These are phyloP conservation scores for Chaetomium tenue DNA, from an alignment of 495 filamentous ascomycete species.

Conservation along the genomic window DNA sequence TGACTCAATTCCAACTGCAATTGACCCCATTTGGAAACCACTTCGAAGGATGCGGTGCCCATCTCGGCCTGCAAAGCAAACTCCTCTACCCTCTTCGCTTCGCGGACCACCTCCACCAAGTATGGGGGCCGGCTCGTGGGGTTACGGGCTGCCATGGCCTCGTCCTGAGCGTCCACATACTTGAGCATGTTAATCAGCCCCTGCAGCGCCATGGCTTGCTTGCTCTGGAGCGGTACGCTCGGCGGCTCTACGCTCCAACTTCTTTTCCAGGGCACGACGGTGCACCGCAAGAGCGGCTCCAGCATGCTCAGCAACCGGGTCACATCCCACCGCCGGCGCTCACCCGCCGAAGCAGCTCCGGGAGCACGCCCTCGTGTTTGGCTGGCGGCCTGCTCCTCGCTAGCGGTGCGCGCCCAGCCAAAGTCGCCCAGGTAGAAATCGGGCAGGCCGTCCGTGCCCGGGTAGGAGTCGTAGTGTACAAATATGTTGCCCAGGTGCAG, in stretches of 20 bases:
- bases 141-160: background rate
- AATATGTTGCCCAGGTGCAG: conserved; percentile 19
- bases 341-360: background rate
- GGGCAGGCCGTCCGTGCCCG: background rate
- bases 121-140: conserved; percentile 2
- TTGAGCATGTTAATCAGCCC: background rate
- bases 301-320: background rate
- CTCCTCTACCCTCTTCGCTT: conserved; percentile 7
- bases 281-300: background rate
- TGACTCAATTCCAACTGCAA: no score
- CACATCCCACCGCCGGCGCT: background rate
- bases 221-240: no score
- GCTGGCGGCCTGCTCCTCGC: background rate
- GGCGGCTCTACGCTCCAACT: no score
- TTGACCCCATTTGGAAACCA: background rate
- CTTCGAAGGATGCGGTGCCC: background rate
- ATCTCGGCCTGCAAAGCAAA: background rate
- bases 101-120: conserved; percentile 1
- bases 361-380: no score
- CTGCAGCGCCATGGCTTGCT: background rate
- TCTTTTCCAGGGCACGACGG: background rate
- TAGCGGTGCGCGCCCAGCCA: conserved; percentile 14
- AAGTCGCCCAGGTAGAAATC: conserved; percentile 21
- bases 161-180: conserved; percentile 2
- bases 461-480: conserved; percentile 2